These are phyloP conservation scores for Apiotrichum sp. DNA, from an alignment of 1,284 basidiomycete species.

Conservation along the genomic window DNA sequence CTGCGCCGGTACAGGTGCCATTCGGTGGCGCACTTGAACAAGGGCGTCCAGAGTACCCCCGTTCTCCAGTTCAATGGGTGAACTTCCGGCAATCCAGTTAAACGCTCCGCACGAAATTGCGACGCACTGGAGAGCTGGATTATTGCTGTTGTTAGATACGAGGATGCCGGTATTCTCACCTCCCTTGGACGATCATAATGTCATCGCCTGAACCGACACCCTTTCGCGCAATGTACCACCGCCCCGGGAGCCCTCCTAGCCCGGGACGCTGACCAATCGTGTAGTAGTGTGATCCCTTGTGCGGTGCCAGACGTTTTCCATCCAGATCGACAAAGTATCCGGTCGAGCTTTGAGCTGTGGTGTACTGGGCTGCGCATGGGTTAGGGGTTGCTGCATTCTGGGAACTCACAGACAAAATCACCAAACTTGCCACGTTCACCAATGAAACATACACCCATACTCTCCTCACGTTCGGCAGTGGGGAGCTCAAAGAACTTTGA, in stretches of 20 bases:
- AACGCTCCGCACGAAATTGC: slow-evolving; percentile 54
- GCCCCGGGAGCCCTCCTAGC: slow-evolving; percentile 58
- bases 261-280: slow-evolving; percentile 78
- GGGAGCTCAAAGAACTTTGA: slow-evolving; percentile 63
- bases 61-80: slow-evolving; percentile 51
- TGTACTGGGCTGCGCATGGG: slow-evolving; percentile 61
- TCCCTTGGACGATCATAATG: slow-evolving; percentile 68
- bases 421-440: slow-evolving; percentile 71
- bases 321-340: slow-evolving; percentile 58
- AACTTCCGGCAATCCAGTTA: slow-evolving; percentile 62
- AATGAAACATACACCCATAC: slow-evolving; percentile 96
- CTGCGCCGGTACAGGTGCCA: slow-evolving; percentile 50
- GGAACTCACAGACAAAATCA: slow-evolving; percentile 61
- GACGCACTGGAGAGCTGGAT: slow-evolving; percentile 58
- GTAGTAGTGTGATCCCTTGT: slow-evolving; percentile 77
- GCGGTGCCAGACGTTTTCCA: slow-evolving; percentile 57
- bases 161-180: slow-evolving; percentile 47
- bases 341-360: slow-evolving; percentile 60
- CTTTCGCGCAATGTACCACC: slow-evolving; percentile 73
- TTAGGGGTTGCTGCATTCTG: neutral
- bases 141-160: slow-evolving; percentile 50
- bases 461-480: slow-evolving; percentile 74
- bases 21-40: slow-evolving; percentile 68
- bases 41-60: slow-evolving; percentile 51
- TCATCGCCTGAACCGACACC: slow-evolving; percentile 54